Base-by-base conservation (phyloP, 78 protist species). In the Cyanophora paradoxa region DNA sequence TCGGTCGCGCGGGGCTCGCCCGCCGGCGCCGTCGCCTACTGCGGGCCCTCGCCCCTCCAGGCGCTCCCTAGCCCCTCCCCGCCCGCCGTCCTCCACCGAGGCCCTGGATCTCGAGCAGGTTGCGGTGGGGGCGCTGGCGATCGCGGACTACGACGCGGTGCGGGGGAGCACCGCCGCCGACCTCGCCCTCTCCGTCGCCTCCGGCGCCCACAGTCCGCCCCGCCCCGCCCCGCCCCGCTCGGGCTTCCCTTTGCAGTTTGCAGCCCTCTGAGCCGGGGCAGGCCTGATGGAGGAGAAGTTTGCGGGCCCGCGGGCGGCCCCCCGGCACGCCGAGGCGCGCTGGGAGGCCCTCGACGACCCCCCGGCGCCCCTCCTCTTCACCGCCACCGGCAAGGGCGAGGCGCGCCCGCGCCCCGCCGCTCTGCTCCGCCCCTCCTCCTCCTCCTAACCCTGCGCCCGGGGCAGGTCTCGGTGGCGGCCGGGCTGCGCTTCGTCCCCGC, bases 71-170 rank as follows among this genome's bases (percentile, higher is more conserved):
- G n/a, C n/a, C n/a, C n/a, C n/a, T n/a, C n/a, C n/a, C n/a, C n/a
- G n/a, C n/a, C n/a, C n/a, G n/a, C n/a, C n/a, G n/a, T n/a, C n/a
- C n/a, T n/a, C n/a, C n/a, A n/a, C n/a, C n/a, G n/a, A n/a, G n/a
- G n/a, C n/a, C n/a, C n/a, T n/a, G n/a, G n/a, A n/a, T n/a, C n/a
- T n/a, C n/a, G n/a, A n/a, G n/a, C n/a, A n/a, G n/a, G n/a, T n/a
- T n/a, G n/a, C n/a, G n/a, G n/a, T 24, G 36, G 70, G 1, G 54
- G 70, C 24, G 24, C 8, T 61, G 13, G 40, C 70, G 26, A 16
- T 64, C 22, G 33, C 20, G 2, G 70, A 39, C 48, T 64, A 64
- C 70, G 70, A 64, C 52, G 19, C 36, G 33, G 70, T 52, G 24
- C 7, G 14, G 7, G 50, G 36, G 39, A 0, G 10, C 70, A 24